Evolutionary conservation across 2,329 filamentous ascomycete species (phyloP).

Genomic region (Nigrospora oryzae): DNA sequence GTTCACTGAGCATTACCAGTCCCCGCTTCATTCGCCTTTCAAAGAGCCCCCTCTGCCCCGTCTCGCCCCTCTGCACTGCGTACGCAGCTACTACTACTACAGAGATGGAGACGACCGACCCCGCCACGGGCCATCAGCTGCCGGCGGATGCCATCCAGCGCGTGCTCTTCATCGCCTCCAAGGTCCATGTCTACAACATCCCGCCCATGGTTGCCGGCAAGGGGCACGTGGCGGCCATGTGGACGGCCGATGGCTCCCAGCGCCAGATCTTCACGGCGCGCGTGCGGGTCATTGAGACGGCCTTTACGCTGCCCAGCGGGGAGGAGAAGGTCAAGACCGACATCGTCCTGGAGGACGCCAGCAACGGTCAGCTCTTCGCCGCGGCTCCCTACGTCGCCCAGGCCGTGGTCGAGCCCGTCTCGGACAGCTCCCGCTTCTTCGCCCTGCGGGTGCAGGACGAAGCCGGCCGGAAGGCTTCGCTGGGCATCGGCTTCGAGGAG

Average conservation of each 20-base stretch:
- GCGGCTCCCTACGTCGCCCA: conserved; percentile 67
- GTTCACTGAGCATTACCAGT: too few relatives aligned
- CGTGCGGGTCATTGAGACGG: conserved; percentile 70
- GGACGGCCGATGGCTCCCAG: conserved; percentile 62
- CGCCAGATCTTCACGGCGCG: conserved; percentile 82
- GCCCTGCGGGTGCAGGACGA: conserved; percentile 72
- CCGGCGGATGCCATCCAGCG: conserved; percentile 75
- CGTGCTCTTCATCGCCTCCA: conserved; percentile 66
- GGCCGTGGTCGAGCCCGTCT: conserved; percentile 64
- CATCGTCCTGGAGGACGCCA: conserved; percentile 70
- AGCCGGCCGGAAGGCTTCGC: conserved; percentile 63
- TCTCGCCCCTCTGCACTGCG: too few relatives aligned
- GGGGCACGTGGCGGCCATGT: conserved; percentile 69
- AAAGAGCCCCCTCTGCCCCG: too few relatives aligned
- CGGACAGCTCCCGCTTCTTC: conserved; percentile 79
- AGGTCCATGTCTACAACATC: conserved; percentile 81
- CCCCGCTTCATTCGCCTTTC: too few relatives aligned
- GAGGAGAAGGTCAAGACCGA: conserved; percentile 59
- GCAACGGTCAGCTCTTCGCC: conserved; percentile 69
- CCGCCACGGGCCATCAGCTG: conserved; percentile 59
- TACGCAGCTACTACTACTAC: too few relatives aligned
- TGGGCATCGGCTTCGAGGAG: conserved; percentile 85
- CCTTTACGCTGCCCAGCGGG: conserved; percentile 36
- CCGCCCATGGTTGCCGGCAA: conserved; percentile 70
- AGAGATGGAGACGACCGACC: conserved; percentile 60